Base-by-base conservation (phyloP, 1,139 yeast species). In the Debaryomycetaceae sp. region DNA sequence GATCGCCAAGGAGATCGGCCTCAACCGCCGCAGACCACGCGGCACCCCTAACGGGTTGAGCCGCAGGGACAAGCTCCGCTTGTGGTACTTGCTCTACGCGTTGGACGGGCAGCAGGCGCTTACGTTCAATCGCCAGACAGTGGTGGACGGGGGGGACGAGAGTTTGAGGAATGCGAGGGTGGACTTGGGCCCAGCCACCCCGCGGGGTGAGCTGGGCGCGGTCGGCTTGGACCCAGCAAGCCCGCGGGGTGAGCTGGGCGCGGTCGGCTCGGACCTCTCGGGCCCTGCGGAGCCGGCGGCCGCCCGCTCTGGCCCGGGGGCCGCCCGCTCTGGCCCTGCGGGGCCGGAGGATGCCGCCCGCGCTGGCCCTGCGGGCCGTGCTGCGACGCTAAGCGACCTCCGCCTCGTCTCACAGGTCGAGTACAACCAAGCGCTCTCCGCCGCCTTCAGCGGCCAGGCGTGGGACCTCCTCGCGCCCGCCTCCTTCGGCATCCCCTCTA, bases 391-490 rank as follows among this genome's bases (percentile, higher is more conserved):
- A 35, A 61, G 78, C 0, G 81, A 80, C 47, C 57, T 79, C 53
- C 59, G 83, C 34, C 55, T 80, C n/a, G 79, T 79, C 5, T 78
- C 85, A 2, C 85, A 79, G 48, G 81, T 80, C 4, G 86, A 80
- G 46, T 79, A 79, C 44, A 79, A 78, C 44, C 82, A 75, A 47
- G 86, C 86, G 0, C 59, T 78, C 22, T 67, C 65, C 39, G 74
- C 70, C 31, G 79, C 79, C 0, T 76, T 80, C 40, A 62, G 56
- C 27, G 81, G 80, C 2, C 65, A 73, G 36, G 83, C 81, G 0
- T 77, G 82, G 83, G 79, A 71, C 29, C 51, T 78, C 18, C 49
- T 80, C 27, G 61, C 73, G 0, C 86, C 86, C 0, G 58, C 78
- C 1, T 58, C 75, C 1, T 72, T 79, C 45, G 88, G 86, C 0